phyloP scores from a whole-genome alignment of 306 rosid genomes.

The Quercus ilex region DNA sequence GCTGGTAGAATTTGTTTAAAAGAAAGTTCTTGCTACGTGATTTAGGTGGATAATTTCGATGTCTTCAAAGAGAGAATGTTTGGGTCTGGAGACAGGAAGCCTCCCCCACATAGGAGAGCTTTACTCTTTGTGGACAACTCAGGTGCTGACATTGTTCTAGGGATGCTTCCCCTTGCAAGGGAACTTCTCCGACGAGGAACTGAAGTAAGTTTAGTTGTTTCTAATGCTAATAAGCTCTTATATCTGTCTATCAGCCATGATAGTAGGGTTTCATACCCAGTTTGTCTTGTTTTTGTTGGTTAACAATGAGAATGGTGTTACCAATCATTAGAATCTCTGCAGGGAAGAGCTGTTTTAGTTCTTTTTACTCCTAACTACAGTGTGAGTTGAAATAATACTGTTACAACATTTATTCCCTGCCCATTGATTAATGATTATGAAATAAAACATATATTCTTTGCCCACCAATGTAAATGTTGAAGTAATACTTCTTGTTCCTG shows the following conservation, averaged over 20 bases:
- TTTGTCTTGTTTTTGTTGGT: not conserved
- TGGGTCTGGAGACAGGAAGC: slow-evolving; percentile 55
- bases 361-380: not conserved
- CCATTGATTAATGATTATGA: no score
- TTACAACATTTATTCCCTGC: no score
- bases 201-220: slow-evolving; percentile 54
- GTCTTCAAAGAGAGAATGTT: slow-evolving; percentile 77
- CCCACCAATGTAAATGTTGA: no score
- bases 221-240: slow-evolving; percentile 6
- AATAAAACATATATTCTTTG: no score
- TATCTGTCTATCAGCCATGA: not conserved
- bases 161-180: slow-evolving; percentile 98
- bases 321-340: not conserved
- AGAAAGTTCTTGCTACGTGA: slow-evolving; percentile 9
- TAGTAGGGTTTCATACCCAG: not conserved
- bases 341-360: not conserved
- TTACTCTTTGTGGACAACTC: slow-evolving; percentile 93
- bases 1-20: not conserved
- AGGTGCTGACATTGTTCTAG: slow-evolving; percentile 94
- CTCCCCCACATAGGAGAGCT: slow-evolving; percentile 72
- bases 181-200: slow-evolving; percentile 96
- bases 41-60: slow-evolving; percentile 93
- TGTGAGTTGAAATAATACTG: no score
- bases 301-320: not conserved
- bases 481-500: no score